Base-by-base conservation (phyloP, 2,329 filamentous ascomycete species). In the Colletotrichum phormii region DNA sequence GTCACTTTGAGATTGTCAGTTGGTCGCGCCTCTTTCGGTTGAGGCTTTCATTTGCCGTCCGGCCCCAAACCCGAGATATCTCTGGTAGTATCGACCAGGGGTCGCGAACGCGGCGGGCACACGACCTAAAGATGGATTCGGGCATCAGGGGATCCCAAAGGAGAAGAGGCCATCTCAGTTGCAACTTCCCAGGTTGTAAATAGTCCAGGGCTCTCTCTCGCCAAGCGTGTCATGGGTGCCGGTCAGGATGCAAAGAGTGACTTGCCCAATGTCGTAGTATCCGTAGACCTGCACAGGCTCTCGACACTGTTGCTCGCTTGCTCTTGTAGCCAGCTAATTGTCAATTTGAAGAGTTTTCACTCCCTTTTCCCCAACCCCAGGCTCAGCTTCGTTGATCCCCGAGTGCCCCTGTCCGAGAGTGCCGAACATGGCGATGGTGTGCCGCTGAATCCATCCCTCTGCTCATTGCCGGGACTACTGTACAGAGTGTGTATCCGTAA, bases 41-140 rank as follows among this genome's bases (percentile, higher is more conserved):
- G 35, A 58, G 33, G 66, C 37, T 49, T 70, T 73, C 66, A 73
- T 73, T 71, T 73, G 66, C 70, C 60, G 35, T 22, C 42, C 46
- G 59, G 42, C 42, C 42, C 71, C 66, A 64, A 46, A 55, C 18
- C 4, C 35, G 33, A 13, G 42, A 61, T 22, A 49, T 59, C 18
- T 54, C 5, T 26, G 61, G 61, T 64, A 54, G 46, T 35, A 63
- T 63, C 61, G 35, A 54, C 61, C 46, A 54, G 29, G 29, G 35
- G 33, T 22, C 13, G 31, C 18, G 46, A 53, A 22, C 29, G 29
- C 26, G 22, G 53, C 22, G 33, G 35, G 60, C 53, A 66, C 49
- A 22, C 54, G 33, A 70, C 42, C 63, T 33, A 5, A 24, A 49
- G 24, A 66, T 65, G 53, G 53, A 55, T 53, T 67, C 24, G 55